Percentiles rank a stretch among this genome's conserved stretches.
These are phyloP conservation scores for Penicillium sp. DNA, from an alignment of 2,329 filamentous ascomycete species.

Conservation along the genomic window DNA sequence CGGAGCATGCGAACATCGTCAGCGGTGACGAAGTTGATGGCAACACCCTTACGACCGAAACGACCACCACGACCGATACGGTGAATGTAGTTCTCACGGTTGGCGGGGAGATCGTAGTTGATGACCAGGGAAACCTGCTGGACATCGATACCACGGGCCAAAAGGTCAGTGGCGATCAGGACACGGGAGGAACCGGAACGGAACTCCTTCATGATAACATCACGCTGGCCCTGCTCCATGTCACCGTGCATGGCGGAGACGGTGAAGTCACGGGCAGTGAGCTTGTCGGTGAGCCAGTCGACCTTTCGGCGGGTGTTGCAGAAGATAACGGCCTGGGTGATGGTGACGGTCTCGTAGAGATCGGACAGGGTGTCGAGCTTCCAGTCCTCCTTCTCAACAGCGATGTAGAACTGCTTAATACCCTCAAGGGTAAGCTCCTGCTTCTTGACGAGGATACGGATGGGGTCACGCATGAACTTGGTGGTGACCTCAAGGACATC, in stretches of 20 bases:
- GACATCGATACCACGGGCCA: slow-evolving; percentile 97
- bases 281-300: slow-evolving; percentile 99
- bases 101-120: slow-evolving; percentile 97
- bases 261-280: slow-evolving; percentile 98
- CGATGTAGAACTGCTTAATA: slow-evolving; percentile 98
- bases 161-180: slow-evolving; percentile 94
- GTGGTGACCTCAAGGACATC: slow-evolving; percentile 99
- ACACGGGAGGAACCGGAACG: slow-evolving; percentile 94
- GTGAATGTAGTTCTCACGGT: slow-evolving; percentile 99
- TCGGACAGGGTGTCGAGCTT: slow-evolving; percentile 99
- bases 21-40: slow-evolving; percentile 98
- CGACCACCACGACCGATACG: slow-evolving; percentile 93
- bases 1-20: slow-evolving; percentile 96
- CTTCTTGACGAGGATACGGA: slow-evolving; percentile 32
- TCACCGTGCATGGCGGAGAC: slow-evolving; percentile 99
- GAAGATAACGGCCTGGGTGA: slow-evolving; percentile 99
- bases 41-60: slow-evolving; percentile 97
- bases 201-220: slow-evolving; percentile 99
- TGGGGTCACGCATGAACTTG: slow-evolving; percentile 95
- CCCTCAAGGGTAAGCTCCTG: slow-evolving; percentile 90
- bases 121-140: slow-evolving; percentile 98
- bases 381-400: slow-evolving; percentile 99
- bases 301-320: slow-evolving; percentile 99
- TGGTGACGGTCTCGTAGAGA: slow-evolving; percentile 97
- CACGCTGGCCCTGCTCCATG: slow-evolving; percentile 97